A percentile compares a stretch with the other conserved stretches of the same genome.
phyloP scores from a whole-genome alignment of 352 stramenopile species.

The Phytopythium mirpurense region DNA sequence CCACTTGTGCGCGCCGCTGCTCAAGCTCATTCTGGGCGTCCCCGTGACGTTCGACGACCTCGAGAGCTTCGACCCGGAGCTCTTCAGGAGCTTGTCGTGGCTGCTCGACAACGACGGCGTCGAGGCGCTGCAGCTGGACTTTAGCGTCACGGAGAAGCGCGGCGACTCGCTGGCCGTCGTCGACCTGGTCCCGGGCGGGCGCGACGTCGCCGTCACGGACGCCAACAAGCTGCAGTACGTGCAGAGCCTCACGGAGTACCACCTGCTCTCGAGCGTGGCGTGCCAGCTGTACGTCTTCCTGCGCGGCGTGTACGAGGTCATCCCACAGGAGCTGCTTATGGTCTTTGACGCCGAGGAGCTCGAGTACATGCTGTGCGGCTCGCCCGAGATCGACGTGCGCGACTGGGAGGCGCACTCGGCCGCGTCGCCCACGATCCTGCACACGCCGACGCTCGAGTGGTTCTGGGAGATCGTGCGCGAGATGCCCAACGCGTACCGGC shows the following conservation, averaged over 20 bases:
- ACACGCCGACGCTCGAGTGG: slow-evolving; percentile 27
- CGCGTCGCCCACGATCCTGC: slow-evolving; percentile 28
- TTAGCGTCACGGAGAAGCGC: slow-evolving; percentile 43
- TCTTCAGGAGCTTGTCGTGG: slow-evolving; percentile 59
- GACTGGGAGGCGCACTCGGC: slow-evolving; percentile 90
- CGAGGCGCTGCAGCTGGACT: slow-evolving; percentile 52
- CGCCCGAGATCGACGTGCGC: slow-evolving; percentile 91
- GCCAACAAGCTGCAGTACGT: slow-evolving; percentile 95
- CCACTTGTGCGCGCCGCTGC: slow-evolving; percentile 93
- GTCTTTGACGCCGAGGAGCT: slow-evolving; percentile 97
- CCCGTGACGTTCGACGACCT: slow-evolving; percentile 94
- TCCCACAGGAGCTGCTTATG: slow-evolving; percentile 89
- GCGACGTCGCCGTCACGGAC: slow-evolving; percentile 88
- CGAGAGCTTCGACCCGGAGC: slow-evolving; percentile 70
- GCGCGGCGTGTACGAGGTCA: slow-evolving; percentile 95
- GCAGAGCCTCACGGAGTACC: slow-evolving; percentile 91
- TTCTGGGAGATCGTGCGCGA: slow-evolving; percentile 87
- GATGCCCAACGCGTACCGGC: slow-evolving; percentile 70
- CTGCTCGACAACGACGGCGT: slow-evolving; percentile 54
- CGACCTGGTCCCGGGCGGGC: slow-evolving; percentile 53
- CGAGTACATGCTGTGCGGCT: slow-evolving; percentile 93
- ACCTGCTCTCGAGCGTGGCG: slow-evolving; percentile 90
- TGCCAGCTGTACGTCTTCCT: slow-evolving; percentile 89
- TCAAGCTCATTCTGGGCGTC: slow-evolving; percentile 96
- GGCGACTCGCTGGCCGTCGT: slow-evolving; percentile 24